Evolutionary conservation across 495 filamentous ascomycete species (phyloP).

Genomic region (Neurospora discreta): DNA sequence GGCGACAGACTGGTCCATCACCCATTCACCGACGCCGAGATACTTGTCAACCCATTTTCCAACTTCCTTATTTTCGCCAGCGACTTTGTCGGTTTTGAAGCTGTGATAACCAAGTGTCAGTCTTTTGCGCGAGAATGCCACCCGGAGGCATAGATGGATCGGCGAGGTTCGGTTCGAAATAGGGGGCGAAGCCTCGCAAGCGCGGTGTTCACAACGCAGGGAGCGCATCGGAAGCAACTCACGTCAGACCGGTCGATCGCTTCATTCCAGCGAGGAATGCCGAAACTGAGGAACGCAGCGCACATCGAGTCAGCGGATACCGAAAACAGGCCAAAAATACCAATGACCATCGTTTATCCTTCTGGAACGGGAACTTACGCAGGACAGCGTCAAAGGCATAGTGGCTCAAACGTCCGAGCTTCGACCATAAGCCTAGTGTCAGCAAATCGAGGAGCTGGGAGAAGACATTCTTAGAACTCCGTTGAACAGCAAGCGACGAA

Average conservation of each 20-base stretch:
- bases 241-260: slow-evolving; percentile 94
- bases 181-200: background rate
- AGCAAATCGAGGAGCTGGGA: slow-evolving; percentile 49
- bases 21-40: slow-evolving; percentile 90
- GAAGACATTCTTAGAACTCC: slow-evolving; percentile 21
- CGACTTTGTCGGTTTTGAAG: slow-evolving; percentile 74
- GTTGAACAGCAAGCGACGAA: slow-evolving; percentile 9
- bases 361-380: slow-evolving; percentile 39
- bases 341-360: background rate
- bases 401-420: slow-evolving; percentile 88
- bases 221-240: slow-evolving; percentile 34
- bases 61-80: slow-evolving; percentile 68
- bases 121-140: background rate
- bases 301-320: slow-evolving; percentile 13
- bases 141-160: slow-evolving; percentile 40
- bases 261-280: slow-evolving; percentile 93
- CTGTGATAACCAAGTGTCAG: slow-evolving; percentile 33
- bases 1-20: slow-evolving; percentile 94
- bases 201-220: background rate
- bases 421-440: slow-evolving; percentile 48
- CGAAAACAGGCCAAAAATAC: background rate
- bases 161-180: slow-evolving; percentile 9
- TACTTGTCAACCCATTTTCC: slow-evolving; percentile 91
- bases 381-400: slow-evolving; percentile 96
- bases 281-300: slow-evolving; percentile 49